Evolutionary conservation across 345 rosid genomes (phyloP).

Genomic region (Dipteronia sinensis): DNA sequence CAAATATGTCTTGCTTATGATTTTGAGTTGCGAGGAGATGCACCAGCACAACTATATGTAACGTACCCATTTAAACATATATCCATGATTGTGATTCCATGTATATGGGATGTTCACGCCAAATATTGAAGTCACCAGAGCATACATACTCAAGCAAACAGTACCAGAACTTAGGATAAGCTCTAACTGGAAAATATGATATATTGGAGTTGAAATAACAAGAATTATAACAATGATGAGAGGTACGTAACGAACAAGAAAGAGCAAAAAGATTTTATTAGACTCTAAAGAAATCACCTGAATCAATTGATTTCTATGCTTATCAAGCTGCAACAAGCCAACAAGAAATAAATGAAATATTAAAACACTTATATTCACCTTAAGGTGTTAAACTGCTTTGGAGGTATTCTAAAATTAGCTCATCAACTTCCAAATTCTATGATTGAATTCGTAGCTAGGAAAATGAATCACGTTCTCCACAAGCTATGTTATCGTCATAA

Average conservation of each 20-base stretch:
- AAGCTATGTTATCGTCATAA: too few relatives aligned
- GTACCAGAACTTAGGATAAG: conserved; percentile 57
- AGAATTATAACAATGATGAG: background rate
- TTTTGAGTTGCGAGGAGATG: background rate
- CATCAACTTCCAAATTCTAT: background rate
- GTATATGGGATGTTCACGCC: conserved; percentile 55
- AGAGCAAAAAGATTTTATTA: background rate
- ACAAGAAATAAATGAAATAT: conserved; percentile 14
- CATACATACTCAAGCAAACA: conserved; percentile 46
- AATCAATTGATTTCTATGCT: conserved; percentile 73
- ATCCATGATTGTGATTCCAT: conserved; percentile 44
- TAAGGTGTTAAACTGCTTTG: conserved; percentile 13
- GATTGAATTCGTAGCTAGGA: background rate
- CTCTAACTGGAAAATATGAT: conserved; percentile 35
- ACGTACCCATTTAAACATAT: conserved; percentile 59
- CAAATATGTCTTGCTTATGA: background rate
- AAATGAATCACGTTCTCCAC: background rate
- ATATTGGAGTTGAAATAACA: background rate
- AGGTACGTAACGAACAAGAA: background rate
- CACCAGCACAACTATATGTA: background rate
- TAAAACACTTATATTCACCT: background rate
- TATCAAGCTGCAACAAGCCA: conserved; percentile 61
- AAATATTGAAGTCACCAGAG: conserved; percentile 53
- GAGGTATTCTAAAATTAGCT: conserved; percentile 1
- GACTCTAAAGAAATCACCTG: conserved; percentile 43